These are phyloP conservation scores for Mortierella sp. DNA, from an alignment of 371 early-diverging fungal genomes.

Conservation along the genomic window DNA sequence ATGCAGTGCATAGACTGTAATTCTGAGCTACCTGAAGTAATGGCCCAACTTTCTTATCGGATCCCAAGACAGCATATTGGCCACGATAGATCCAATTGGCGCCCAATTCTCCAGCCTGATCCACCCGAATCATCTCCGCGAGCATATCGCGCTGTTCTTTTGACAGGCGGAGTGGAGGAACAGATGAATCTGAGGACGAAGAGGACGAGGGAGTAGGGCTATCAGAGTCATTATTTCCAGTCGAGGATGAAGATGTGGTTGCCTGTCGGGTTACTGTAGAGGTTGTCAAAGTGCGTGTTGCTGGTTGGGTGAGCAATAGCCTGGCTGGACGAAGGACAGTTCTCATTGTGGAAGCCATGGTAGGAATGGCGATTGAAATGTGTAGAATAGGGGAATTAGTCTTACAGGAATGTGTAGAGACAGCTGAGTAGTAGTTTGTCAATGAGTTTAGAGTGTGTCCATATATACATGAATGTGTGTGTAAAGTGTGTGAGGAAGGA, in stretches of 20 bases:
- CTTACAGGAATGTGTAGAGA: neutral
- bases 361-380: neutral
- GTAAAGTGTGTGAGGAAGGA: neutral
- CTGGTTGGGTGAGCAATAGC: neutral
- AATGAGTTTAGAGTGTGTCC: neutral
- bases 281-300: conserved; percentile 5
- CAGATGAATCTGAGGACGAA: conserved; percentile 13
- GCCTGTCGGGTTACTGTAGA: conserved; percentile 1
- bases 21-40: conserved; percentile 71
- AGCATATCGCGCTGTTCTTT: conserved; percentile 50
- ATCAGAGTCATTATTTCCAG: neutral
- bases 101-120: conserved; percentile 97
- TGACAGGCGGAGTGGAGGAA: conserved; percentile 46
- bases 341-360: conserved; percentile 11
- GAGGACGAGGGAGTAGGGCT: neutral
- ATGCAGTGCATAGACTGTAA: neutral
- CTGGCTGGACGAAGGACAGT: conserved; percentile 2
- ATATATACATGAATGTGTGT: no score
- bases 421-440: neutral
- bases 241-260: neutral
- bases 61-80: conserved; percentile 87
- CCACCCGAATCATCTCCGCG: conserved; percentile 87
- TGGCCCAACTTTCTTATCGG: conserved; percentile 76
- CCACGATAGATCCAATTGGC: conserved; percentile 97
- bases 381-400: neutral